A percentile compares a stretch with the other conserved stretches of the same genome.
These are phyloP conservation scores for Blepharisma japonicum DNA, from an alignment of 73 alveolate species.

Conservation along the genomic window DNA sequence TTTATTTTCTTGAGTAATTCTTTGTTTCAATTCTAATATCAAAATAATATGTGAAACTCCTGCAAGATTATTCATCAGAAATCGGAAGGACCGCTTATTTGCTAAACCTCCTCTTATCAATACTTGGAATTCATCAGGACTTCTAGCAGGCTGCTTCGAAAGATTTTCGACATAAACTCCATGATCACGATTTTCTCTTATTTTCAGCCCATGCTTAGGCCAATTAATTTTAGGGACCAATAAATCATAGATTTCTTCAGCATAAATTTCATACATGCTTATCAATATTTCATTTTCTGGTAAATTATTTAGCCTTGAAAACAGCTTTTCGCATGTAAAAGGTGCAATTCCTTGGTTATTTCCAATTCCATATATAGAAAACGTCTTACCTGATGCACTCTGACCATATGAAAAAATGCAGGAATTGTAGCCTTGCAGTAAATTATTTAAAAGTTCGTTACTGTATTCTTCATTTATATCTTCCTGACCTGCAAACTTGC, in stretches of 20 bases:
- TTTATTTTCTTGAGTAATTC: neutral
- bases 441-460: too few species aligned
- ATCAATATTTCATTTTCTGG: conserved; percentile 51
- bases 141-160: conserved; percentile 83
- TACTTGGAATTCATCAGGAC: conserved; percentile 78
- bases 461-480: too few species aligned
- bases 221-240: conserved; percentile 69
- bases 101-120: conserved; percentile 89
- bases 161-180: conserved; percentile 93
- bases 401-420: too few species aligned
- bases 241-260: conserved; percentile 94
- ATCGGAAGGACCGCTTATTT: conserved; percentile 81
- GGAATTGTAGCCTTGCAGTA: too few species aligned
- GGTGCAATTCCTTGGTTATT: too few species aligned
- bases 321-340: too few species aligned
- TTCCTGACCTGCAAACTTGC: too few species aligned
- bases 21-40: conserved; percentile 63
- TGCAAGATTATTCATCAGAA: conserved; percentile 88
- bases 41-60: conserved; percentile 82
- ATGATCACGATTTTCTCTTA: conserved; percentile 78
- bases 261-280: conserved; percentile 95
- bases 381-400: too few species aligned
- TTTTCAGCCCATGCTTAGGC: conserved; percentile 87
- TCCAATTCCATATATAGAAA: too few species aligned
- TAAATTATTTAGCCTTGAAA: too few species aligned